A percentile compares a stretch with the other conserved stretches of the same genome.
Conservation (phyloP, 257 asterid species). For the Euphrasia confusa region DNA sequence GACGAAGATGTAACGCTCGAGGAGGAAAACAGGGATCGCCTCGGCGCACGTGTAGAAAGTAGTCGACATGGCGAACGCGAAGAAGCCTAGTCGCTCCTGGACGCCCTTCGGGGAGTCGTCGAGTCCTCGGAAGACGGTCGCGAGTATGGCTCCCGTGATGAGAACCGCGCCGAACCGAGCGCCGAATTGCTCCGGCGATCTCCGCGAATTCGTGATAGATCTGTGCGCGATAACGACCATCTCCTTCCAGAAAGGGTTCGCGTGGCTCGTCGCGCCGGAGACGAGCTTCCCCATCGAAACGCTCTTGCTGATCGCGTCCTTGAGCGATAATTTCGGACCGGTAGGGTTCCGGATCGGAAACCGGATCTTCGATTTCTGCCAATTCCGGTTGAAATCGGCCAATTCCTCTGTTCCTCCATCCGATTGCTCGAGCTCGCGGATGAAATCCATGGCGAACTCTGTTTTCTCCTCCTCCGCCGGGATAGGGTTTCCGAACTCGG, state of each 20-base stretch:
- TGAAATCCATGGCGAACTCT: conserved; percentile 47
- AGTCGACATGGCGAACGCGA: conserved; percentile 60
- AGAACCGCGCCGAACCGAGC: conserved; percentile 44
- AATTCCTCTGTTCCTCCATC: conserved; percentile 30
- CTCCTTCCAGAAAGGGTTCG: conserved; percentile 50
- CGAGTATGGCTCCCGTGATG: conserved; percentile 46
- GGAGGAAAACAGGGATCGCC: conserved; percentile 51
- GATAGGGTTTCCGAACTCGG: conserved; percentile 43
- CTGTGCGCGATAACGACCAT: conserved; percentile 42
- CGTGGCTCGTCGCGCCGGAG: conserved; percentile 36
- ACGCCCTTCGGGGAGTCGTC: conserved; percentile 46
- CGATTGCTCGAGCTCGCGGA: conserved; percentile 40
- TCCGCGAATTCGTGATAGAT: conserved; percentile 40
- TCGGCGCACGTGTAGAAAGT: conserved; percentile 63
- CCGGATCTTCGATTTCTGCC: conserved; percentile 29
- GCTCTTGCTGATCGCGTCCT: conserved; percentile 51
- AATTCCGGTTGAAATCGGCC: conserved; percentile 36
- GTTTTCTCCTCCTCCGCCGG: conserved; percentile 43
- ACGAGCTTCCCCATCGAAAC: conserved; percentile 52
- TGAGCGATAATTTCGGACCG: conserved; percentile 27
- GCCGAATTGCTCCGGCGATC: conserved; percentile 52
- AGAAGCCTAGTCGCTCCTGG: conserved; percentile 51
- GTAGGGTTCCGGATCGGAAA: neutral
- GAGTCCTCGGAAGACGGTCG: conserved; percentile 46
- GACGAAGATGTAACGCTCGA: conserved; percentile 53